Conservation (phyloP, 345 rosid genomes). For the Viola odorata region DNA sequence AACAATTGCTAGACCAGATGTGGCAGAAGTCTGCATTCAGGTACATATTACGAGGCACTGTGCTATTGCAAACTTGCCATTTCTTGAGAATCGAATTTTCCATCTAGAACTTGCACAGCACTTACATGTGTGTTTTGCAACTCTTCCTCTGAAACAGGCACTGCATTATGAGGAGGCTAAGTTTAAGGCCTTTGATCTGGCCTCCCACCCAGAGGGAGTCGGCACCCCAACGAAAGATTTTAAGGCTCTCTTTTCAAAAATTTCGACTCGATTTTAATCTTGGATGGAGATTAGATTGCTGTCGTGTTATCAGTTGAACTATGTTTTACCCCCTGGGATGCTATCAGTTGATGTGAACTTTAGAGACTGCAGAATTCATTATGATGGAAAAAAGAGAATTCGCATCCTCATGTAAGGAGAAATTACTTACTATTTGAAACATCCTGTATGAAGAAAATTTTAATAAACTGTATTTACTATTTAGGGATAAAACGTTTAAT, state of each 20-base stretch:
- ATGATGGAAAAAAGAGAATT: no score
- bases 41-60: slow-evolving; percentile 25
- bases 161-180: slow-evolving; percentile 67
- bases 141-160: slow-evolving; percentile 39
- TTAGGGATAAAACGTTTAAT: no score
- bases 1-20: slow-evolving; percentile 71
- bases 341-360: no score
- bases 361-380: no score
- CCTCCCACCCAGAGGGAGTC: slow-evolving; percentile 78
- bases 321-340: no score
- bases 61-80: not conserved
- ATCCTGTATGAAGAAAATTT: no score
- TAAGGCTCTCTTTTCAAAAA: slow-evolving; percentile 66
- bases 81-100: not conserved
- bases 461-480: no score
- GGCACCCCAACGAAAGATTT: slow-evolving; percentile 89
- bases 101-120: not conserved
- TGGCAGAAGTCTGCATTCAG: slow-evolving; percentile 87
- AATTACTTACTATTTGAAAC: no score
- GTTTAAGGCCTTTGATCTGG: slow-evolving; percentile 82
- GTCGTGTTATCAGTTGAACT: no score
- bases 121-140: slow-evolving; percentile 3
- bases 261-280: slow-evolving; percentile 55
- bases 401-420: no score
- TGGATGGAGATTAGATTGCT: not conserved